Evolutionary conservation across 352 stramenopile species (phyloP).

Genomic region (Aphanomyces euteiches): DNA sequence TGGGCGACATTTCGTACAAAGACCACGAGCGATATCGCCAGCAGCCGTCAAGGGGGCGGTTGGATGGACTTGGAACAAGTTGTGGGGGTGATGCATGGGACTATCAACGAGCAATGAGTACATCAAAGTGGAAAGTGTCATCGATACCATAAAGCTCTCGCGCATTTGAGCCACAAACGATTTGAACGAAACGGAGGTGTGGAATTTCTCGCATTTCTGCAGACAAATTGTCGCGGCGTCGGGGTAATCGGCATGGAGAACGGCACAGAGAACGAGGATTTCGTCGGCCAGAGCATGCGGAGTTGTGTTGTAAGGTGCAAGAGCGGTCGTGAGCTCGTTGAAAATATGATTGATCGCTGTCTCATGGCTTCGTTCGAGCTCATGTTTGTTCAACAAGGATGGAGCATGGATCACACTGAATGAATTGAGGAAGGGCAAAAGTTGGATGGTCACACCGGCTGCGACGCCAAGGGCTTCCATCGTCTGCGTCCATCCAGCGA

Average conservation of each 20-base stretch:
- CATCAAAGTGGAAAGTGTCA: neutral
- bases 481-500: neutral
- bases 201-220: neutral
- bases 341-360: neutral
- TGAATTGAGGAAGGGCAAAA: neutral
- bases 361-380: conserved; percentile 18
- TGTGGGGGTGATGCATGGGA: neutral
- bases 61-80: neutral
- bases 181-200: conserved; percentile 8
- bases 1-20: neutral
- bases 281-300: conserved; percentile 5
- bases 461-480: neutral
- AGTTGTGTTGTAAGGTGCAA: conserved; percentile 7
- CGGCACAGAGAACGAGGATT: neutral
- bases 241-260: neutral
- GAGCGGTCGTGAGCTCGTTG: neutral
- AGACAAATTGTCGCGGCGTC: neutral
- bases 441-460: neutral
- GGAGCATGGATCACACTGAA: conserved; percentile 10
- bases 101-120: neutral
- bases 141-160: conserved; percentile 22
- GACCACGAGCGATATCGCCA: neutral
- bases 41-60: neutral
- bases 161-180: conserved; percentile 31
- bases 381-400: conserved; percentile 16